A percentile compares a stretch with the other conserved stretches of the same genome.
Conservation (phyloP, 352 stramenopile species). For the Globisporangium iwayamae region DNA sequence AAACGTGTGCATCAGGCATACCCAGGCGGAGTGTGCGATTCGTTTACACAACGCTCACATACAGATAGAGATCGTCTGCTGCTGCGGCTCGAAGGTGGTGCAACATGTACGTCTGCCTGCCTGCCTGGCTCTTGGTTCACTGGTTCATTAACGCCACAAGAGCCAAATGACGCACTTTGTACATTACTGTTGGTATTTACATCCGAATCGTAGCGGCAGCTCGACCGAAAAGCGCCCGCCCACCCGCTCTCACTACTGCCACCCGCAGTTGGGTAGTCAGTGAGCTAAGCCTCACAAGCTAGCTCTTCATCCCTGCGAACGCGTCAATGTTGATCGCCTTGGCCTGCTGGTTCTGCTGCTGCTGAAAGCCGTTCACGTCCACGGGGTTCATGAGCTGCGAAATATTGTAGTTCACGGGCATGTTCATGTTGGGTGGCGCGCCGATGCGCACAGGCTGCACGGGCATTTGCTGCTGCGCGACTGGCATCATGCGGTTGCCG, state of each 20-base stretch:
- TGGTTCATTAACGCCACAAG: too few relatives aligned
- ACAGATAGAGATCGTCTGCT: too few relatives aligned
- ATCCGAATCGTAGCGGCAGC: not conserved
- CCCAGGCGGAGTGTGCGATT: too few relatives aligned
- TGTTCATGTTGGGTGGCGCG: constrained; percentile 4
- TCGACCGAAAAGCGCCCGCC: too few relatives aligned
- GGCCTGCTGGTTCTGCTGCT: constrained; percentile 21
- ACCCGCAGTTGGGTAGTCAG: too few relatives aligned
- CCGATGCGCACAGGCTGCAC: not conserved
- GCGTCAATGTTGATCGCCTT: constrained; percentile 85
- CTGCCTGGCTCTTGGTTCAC: too few relatives aligned
- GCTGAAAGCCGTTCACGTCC: constrained; percentile 43
- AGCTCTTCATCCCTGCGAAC: constrained; percentile 56
- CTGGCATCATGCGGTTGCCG: constrained; percentile 3
- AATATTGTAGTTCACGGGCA: constrained; percentile 75
- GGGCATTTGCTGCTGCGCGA: constrained; percentile 1
- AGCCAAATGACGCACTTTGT: not conserved
- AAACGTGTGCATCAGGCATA: too few relatives aligned
- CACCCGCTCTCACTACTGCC: too few relatives aligned
- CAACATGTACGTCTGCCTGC: too few relatives aligned
- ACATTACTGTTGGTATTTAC: not conserved
- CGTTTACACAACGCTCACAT: too few relatives aligned
- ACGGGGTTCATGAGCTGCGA: constrained; percentile 80
- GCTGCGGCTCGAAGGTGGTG: too few relatives aligned
- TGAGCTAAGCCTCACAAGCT: not conserved